Base-by-base conservation (phyloP, 306 rosid genomes). In the Citrullus amarus region DNA sequence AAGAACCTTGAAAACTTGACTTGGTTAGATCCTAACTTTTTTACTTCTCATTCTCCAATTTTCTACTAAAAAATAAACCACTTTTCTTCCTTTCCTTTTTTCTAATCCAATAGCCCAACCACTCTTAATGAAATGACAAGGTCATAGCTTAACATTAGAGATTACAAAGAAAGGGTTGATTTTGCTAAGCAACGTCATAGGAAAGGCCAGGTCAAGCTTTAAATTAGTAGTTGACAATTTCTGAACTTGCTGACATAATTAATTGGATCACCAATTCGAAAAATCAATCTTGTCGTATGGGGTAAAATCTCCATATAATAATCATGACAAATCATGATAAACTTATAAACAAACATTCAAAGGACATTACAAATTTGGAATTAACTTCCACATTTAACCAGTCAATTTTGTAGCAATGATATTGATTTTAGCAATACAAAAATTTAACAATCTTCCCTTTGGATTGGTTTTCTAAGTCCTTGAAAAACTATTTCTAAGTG, bases 1-100 rank as follows among this genome's bases (percentile, higher is more conserved):
- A 30, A 71, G 59, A 71, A 70, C 38, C 77, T 12, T 48, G 57
- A 51, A 46, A 22, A 25, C 50, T 72, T 72, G 77, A 72, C 77
- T 20, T 53, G 48, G 62, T 54, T 4, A 54, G 2, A 74, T 74
- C n/a, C 57, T 1, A 73, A 74, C 17, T 74, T 74, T 53, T 54
- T 74, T 74, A 8, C 62, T 28, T 18, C 61, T 53, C 44, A 8
- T 51, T 74, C 15, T 54, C 78, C 44, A 51, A 28, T 73, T 48
- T 48, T 15, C 41, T 30, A 3, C 12, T 0, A 25, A 68, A 41
- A 68, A 58, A 58, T 3, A n/a, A 68, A 68, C 3, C 75, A 68
- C 13, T 11, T 44, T 69, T 70, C 38, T 70, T 70, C 54, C 75
- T n/a, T 30, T n/a, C 46, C 61, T 32, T 74, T 53, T 74, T 74